Base-by-base conservation (phyloP, 2,329 filamentous ascomycete species). In the Colletotrichum eleusines region DNA sequence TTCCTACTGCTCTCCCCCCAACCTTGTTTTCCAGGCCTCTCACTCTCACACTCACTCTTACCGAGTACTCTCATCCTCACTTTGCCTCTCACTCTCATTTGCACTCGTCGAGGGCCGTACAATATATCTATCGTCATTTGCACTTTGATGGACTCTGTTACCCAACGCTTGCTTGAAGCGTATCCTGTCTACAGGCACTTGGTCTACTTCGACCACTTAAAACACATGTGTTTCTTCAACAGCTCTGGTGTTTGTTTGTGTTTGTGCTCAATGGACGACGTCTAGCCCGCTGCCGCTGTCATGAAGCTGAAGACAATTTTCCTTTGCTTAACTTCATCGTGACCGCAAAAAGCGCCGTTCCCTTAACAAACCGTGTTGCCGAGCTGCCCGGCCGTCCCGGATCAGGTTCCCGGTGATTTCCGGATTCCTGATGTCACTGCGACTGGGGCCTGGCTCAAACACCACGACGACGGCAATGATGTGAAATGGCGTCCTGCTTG, bases 11-110 rank as follows among this genome's bases (percentile, higher is more conserved):
- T 46, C 8, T 46, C 8, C 5, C 6, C 42, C 1, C 18, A 63
- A 38, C 60, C 48, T 53, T 33, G 35, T 38, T 54, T n/a, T n/a
- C 46, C 31, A 63, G 48, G 60, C 48, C n/a, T 14, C 16, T 44
- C 55, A 31, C 16, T 20, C 26, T n/a, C 18, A 46, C 11, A 23
- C 26, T 46, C 8, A 48, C 51, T n/a, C 28, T 50, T 3, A 46
- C n/a, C n/a, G n/a, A n/a, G n/a, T 16, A 26, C 23, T 50, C 48
- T 46, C 42, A 46, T 6, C 16, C 23, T 18, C 23, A 51, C 23
- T 50, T 26, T 26, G 12, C 11, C 11, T 18, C 48, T 28, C 7
- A 20, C 23, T 28, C 48, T 8, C 23, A 31, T 3, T 7, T 26
- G 35, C 20, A 31, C 48, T 31, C 31, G 2, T n/a, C 6, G 8